Conservation (phyloP, 2,329 filamentous ascomycete species). For the Pestalotiopsis sp. region DNA sequence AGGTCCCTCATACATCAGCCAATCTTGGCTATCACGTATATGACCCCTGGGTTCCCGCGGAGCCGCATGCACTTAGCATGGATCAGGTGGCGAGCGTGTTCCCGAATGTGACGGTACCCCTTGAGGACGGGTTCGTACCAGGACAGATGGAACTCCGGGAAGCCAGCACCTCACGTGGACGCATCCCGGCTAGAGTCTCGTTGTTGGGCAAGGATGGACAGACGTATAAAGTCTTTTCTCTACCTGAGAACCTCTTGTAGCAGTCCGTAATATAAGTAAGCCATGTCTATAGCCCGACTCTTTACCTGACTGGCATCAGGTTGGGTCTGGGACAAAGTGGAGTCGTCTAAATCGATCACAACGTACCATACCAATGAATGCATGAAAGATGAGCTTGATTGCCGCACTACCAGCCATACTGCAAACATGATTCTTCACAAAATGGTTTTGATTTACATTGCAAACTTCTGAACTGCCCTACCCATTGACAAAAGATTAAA, state of each 20-base stretch:
- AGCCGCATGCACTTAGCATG: slow-evolving; percentile 28
- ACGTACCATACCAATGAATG: too few relatives aligned
- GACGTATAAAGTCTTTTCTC: slow-evolving; percentile 48
- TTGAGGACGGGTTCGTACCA: slow-evolving; percentile 38
- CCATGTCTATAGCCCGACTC: background rate
- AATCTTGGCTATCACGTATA: slow-evolving; percentile 39
- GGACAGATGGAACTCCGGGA: slow-evolving; percentile 54
- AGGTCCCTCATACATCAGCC: slow-evolving; percentile 38
- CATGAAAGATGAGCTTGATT: too few relatives aligned
- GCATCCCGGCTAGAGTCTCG: slow-evolving; percentile 51
- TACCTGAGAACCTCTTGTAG: slow-evolving; percentile 34
- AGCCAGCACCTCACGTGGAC: slow-evolving; percentile 43
- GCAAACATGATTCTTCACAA: background rate
- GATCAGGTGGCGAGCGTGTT: slow-evolving; percentile 31
- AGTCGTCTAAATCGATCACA: background rate
- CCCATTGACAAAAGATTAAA: too few relatives aligned
- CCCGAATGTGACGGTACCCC: slow-evolving; percentile 27
- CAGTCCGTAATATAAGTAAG: background rate
- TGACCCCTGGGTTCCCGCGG: slow-evolving; percentile 17
- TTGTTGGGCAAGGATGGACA: slow-evolving; percentile 50
- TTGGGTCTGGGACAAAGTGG: background rate
- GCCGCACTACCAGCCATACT: background rate
- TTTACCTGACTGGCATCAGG: background rate
- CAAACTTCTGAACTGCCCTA: too few relatives aligned
- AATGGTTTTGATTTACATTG: too few relatives aligned